phyloP scores from a whole-genome alignment of 768 basidiomycete genomes.

The Termitomyces sp. region DNA sequence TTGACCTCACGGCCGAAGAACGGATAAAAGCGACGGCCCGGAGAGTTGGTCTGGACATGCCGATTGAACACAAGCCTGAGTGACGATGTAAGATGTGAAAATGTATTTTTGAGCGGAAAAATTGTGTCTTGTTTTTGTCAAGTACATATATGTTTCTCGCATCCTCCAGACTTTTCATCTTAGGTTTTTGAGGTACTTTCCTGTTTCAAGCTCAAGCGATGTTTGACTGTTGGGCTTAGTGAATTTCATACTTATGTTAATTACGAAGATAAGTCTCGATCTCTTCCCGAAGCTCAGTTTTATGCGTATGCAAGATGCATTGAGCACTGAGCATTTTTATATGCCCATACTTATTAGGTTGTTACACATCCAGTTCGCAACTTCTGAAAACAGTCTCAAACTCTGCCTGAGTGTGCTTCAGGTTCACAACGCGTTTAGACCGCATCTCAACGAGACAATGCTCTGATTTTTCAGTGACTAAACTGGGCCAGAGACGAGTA shows the following conservation, averaged over 20 bases:
- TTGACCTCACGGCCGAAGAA: conserved; percentile 76
- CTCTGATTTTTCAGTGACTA: no score
- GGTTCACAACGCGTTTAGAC: no score
- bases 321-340: no score
- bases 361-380: no score
- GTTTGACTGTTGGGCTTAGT: background rate
- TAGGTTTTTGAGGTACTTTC: background rate
- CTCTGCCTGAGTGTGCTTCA: no score
- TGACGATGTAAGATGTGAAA: background rate
- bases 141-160: background rate
- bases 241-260: background rate
- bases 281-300: background rate
- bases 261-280: background rate
- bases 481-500: no score
- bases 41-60: conserved; percentile 85
- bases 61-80: conserved; percentile 34
- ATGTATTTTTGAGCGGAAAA: background rate
- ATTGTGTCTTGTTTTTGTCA: background rate
- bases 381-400: no score
- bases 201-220: background rate
- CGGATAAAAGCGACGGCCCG: conserved; percentile 79
- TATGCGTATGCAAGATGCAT: background rate
- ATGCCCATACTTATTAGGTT: no score
- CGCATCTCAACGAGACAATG: no score
- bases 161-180: background rate